These are phyloP conservation scores for Aspergillus cejpii DNA, from an alignment of 2,329 filamentous ascomycete genomes.

Conservation along the genomic window DNA sequence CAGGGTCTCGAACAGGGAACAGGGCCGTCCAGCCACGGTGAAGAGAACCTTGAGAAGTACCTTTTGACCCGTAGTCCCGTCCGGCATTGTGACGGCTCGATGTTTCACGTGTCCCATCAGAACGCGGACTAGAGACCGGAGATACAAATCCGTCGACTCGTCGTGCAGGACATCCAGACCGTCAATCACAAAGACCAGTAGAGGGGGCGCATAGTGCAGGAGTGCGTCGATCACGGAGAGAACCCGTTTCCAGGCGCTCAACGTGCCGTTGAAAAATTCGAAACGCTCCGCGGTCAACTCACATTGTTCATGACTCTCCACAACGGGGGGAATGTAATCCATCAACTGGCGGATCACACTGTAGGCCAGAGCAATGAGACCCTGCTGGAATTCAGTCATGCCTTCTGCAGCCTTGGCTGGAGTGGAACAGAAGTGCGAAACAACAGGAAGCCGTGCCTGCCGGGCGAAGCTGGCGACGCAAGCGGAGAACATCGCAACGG, in stretches of 20 bases:
- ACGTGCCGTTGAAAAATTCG: constrained; percentile 29
- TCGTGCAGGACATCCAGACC: constrained; percentile 32
- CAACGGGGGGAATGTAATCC: constrained; percentile 31
- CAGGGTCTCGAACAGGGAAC: constrained; percentile 28
- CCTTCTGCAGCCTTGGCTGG: constrained; percentile 17
- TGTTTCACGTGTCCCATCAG: constrained; percentile 31
- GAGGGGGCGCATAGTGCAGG: constrained; percentile 31
- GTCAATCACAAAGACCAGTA: constrained; percentile 34
- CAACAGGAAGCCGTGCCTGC: constrained; percentile 26
- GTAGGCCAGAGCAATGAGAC: constrained; percentile 34
- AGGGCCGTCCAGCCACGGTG: constrained; percentile 29
- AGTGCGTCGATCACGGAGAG: constrained; percentile 33
- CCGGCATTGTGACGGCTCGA: constrained; percentile 12
- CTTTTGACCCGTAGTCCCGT: constrained; percentile 17
- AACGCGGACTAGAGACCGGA: constrained; percentile 30
- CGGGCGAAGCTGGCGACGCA: constrained; percentile 30
- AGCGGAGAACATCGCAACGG: constrained; percentile 30
- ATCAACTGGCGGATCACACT: constrained; percentile 37
- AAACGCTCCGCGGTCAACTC: constrained; percentile 35
- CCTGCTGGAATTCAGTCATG: constrained; percentile 24
- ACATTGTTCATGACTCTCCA: constrained; percentile 31
- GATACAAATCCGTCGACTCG: constrained; percentile 26
- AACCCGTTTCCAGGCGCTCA: constrained; percentile 32
- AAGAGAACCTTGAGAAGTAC: constrained; percentile 34
- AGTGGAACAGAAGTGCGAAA: constrained; percentile 35